These are phyloP conservation scores for Hibiscus trionum DNA, from an alignment of 345 rosid species.

Conservation along the genomic window DNA sequence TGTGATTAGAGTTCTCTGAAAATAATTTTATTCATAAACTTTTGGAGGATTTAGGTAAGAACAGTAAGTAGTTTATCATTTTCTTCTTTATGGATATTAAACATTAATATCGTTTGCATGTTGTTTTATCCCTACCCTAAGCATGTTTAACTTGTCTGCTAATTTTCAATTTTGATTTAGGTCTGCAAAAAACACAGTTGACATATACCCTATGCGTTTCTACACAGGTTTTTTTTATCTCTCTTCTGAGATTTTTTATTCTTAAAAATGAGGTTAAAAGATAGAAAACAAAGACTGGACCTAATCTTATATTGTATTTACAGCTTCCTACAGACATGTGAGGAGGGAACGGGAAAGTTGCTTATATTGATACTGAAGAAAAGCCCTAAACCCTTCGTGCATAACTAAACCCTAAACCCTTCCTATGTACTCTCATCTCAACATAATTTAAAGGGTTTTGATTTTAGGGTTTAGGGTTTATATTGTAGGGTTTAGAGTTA, in stretches of 20 bases:
- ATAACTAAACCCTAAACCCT: too few species aligned
- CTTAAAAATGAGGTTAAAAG: not conserved
- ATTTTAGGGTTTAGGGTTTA: too few species aligned
- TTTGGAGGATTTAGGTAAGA: constrained; percentile 86
- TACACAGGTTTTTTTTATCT: constrained; percentile 49
- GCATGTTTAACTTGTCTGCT: not conserved
- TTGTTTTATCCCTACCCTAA: too few species aligned
- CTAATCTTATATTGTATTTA: not conserved
- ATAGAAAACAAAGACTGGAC: not conserved
- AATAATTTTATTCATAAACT: not conserved
- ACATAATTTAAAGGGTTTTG: too few species aligned
- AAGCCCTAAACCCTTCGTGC: constrained; percentile 1
- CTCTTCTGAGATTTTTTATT: not conserved
- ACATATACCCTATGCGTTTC: constrained; percentile 84
- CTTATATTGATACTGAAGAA: constrained; percentile 82
- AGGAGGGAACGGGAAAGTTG: constrained; percentile 96
- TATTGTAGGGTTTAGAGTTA: too few species aligned
- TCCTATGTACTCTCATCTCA: too few species aligned
- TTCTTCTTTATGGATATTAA: not conserved
- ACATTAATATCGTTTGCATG: not conserved
- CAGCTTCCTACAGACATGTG: constrained; percentile 80
- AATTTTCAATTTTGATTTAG: constrained; percentile 24
- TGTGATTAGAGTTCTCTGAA: not conserved
- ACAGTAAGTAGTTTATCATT: not conserved
- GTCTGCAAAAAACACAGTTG: constrained; percentile 79